Percentiles rank a stretch among this genome's conserved stretches.
phyloP scores from a whole-genome alignment of 495 filamentous ascomycete species.

The Hypoxylon fuscum region DNA sequence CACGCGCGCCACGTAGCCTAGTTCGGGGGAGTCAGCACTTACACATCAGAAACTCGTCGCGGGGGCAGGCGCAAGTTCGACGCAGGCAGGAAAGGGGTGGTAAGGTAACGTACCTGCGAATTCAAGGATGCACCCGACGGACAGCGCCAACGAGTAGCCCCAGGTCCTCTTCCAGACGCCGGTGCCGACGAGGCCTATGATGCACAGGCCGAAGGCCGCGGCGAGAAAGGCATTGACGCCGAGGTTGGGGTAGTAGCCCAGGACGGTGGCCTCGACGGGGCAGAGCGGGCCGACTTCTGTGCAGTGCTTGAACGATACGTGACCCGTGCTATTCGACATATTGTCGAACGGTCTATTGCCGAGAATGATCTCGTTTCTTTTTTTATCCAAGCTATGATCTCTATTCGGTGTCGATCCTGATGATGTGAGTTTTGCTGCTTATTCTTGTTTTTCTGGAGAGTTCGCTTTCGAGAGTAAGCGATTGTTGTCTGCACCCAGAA shows the following conservation, averaged over 20 bases:
- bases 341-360: conserved; percentile 11
- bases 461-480: too few species aligned
- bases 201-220: conserved; percentile 62
- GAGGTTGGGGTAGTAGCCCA: conserved; percentile 73
- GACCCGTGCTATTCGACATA: conserved; percentile 35
- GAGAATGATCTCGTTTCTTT: not conserved
- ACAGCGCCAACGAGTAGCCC: conserved; percentile 65
- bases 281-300: conserved; percentile 59
- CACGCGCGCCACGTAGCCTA: conserved; percentile 69
- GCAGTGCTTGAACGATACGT: conserved; percentile 55
- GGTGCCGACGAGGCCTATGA: conserved; percentile 55
- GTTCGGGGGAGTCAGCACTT: conserved; percentile 2
- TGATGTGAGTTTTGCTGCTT: not conserved
- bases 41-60: too few species aligned
- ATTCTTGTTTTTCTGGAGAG: too few species aligned
- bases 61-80: too few species aligned
- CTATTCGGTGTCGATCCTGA: not conserved
- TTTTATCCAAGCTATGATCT: not conserved
- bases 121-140: conserved; percentile 54
- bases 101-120: conserved; percentile 46
- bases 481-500: too few species aligned
- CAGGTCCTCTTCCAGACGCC: conserved; percentile 69
- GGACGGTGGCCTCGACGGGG: conserved; percentile 67
- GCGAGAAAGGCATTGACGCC: conserved; percentile 70
- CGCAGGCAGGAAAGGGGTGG: not conserved